Evolutionary conservation across 1,139 yeast species (phyloP), one percentile per base, ranked within the genome.

Genomic region (Citeromyces hawaiiensis): DNA sequence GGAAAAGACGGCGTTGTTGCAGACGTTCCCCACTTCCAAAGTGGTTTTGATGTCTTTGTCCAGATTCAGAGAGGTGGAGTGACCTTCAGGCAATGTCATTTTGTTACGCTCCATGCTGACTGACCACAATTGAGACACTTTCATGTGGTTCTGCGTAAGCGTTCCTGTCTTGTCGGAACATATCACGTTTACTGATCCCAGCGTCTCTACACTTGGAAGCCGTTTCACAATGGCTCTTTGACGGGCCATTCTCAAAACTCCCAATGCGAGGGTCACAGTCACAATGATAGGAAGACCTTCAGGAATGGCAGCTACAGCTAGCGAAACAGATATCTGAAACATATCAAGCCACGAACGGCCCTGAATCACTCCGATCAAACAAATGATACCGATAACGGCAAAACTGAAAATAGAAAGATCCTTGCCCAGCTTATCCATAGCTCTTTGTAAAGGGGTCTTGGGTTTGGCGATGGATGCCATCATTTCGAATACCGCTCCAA

Each of bases 221-320:
- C 96, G 73, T 52, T 88, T 81, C 40, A 91, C 95, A 53, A 91
- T 91, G 3, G 96, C 97, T 53, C 81, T 82, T 48, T 87, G 79
- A 41, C 76, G 76, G 4, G 97, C 96, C 97, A 91, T 91, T 61
- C 96, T 71, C 49, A 88, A 68, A 34, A 91, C 97, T 37, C 97
- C 97, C 35, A 91, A 68, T 0, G 98, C 97, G 48, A 91, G 66
- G 0, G 97, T 91, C 4, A 91, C 97, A 4, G 97, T 88, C 36
- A 91, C 97, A 55, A 91, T 88, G 52, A 91, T 88, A 0, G 97
- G 97, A 47, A 91, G 70, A 42, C 97, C 97, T 60, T 91, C 98
- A 3, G 98, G 98, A 48, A 91, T 88, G 2, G 97, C 97, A 38
- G 98, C 98, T 11, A 91, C 97, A 1, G 97, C 97, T 46, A 91